A percentile compares a stretch with the other conserved stretches of the same genome.
Conservation (phyloP, 441 rosid genomes). For the Corymbia calophylla region DNA sequence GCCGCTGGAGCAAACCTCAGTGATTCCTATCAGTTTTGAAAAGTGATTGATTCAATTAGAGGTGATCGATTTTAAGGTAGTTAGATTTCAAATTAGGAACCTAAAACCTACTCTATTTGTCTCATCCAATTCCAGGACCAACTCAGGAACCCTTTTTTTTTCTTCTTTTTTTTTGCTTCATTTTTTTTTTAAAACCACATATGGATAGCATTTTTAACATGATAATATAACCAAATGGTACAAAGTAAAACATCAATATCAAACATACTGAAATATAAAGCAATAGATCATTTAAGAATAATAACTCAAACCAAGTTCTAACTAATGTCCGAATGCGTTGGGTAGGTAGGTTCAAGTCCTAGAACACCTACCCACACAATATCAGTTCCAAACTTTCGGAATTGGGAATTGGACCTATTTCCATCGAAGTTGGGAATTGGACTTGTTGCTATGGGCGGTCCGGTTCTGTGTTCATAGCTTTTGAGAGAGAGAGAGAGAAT, state of each 20-base stretch:
- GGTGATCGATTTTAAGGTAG: background rate
- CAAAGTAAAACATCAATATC: no score
- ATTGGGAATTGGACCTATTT: rapidly evolving
- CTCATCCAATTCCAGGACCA: rapidly evolving
- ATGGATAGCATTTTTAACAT: background rate
- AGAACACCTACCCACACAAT: background rate
- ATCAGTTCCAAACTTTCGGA: background rate
- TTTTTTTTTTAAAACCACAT: no score
- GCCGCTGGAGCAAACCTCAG: no score
- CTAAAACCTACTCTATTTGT: background rate
- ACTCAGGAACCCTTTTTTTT: no score
- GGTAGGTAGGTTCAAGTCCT: background rate
- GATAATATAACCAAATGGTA: no score
- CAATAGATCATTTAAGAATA: background rate
- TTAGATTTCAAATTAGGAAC: no score
- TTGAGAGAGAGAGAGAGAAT: background rate
- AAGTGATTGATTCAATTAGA: rapidly evolving
- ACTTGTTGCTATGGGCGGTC: background rate
- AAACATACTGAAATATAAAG: no score
- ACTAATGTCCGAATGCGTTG: background rate
- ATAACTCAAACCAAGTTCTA: rapidly evolving
- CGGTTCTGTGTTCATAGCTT: background rate
- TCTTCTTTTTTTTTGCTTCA: background rate
- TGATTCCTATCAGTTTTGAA: background rate
- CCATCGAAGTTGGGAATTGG: background rate